A percentile compares a stretch with the other conserved stretches of the same genome.
phyloP scores from a whole-genome alignment of 1,284 basidiomycete species.

The Puccinia polysora region DNA sequence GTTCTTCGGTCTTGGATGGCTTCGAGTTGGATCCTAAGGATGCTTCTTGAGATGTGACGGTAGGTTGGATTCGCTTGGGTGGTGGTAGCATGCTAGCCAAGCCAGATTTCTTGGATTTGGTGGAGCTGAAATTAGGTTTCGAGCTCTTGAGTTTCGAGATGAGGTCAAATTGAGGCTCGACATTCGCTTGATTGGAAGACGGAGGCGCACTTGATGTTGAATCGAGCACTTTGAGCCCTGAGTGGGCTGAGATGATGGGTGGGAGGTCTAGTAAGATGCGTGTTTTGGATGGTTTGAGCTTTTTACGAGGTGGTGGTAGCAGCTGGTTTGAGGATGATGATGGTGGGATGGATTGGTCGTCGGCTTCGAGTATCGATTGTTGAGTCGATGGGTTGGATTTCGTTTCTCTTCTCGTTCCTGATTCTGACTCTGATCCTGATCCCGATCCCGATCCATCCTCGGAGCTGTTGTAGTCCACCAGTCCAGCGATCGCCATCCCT shows the following conservation, averaged over 20 bases:
- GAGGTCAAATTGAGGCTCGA: background rate
- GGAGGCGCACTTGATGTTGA: no score
- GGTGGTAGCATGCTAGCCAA: constrained; percentile 33
- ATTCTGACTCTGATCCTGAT: no score
- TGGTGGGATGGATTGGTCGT: background rate
- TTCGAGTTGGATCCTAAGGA: no score
- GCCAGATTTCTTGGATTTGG: constrained; percentile 7
- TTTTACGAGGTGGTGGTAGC: no score
- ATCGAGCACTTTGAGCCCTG: no score
- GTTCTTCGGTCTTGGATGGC: background rate
- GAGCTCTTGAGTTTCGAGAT: background rate
- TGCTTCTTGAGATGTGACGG: background rate
- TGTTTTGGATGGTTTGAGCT: no score
- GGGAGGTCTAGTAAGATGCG: no score
- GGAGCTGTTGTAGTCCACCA: constrained; percentile 14
- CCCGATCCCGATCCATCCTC: no score
- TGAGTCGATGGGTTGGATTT: background rate
- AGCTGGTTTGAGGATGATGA: background rate
- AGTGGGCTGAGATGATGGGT: no score
- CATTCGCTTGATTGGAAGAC: no score
- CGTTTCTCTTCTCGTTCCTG: background rate
- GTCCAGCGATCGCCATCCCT: background rate
- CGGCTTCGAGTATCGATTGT: background rate
- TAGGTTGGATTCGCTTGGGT: constrained; percentile 26
- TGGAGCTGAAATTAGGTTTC: background rate